Base-by-base conservation (phyloP, 148 eudicot genomes). In the Vaccinium corymbosum region DNA sequence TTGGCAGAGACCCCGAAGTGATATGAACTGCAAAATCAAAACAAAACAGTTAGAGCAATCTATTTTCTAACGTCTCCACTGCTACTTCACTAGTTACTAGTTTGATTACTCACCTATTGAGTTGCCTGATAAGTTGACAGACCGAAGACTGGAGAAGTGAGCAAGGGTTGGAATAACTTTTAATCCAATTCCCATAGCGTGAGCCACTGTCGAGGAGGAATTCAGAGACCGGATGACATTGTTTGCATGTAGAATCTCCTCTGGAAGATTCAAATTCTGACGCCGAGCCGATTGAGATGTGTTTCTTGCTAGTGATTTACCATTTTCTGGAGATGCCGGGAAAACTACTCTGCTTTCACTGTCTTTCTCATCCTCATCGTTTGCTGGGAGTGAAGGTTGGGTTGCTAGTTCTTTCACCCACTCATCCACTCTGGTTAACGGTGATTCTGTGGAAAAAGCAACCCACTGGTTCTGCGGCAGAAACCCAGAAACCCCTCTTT, bases 401-500 rank as follows among this genome's bases (percentile, higher is more conserved):
- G 85, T 53, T 20, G 93, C 88, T 35, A 91, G 86, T 59, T 93
- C 94, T 78, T 89, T 90, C 72, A 94, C 92, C 98, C 97, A 94
- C 83, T 94, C 92, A 78, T 90, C 91, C 25, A 94, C 91, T 82
- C 97, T 92, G 59, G 88, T 74, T 29, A 91, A 76, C 51, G 94
- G 89, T 19, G 95, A 89, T 57, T 89, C 92, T 50, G 90, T 84
- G 56, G 93, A 74, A 84, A 94, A 92, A 88, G 98, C 98, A 57
- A 94, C 90, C 98, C 98, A 93, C 86, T 93, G 98, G 88, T 95
- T 94, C 88, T 95, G 93, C 15, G 98, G 98, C 95, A 90, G 92
- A 68, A 92, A 85, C 17, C 93, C 95, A 53, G 94, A 90, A 32
- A 71, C 82, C 46, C 95, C 86, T 7, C 70, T 90, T n/a, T 91